Evolutionary conservation across 23 red algal species (phyloP).

Genomic region (Cyanidiococcus yangmingshanensis): DNA sequence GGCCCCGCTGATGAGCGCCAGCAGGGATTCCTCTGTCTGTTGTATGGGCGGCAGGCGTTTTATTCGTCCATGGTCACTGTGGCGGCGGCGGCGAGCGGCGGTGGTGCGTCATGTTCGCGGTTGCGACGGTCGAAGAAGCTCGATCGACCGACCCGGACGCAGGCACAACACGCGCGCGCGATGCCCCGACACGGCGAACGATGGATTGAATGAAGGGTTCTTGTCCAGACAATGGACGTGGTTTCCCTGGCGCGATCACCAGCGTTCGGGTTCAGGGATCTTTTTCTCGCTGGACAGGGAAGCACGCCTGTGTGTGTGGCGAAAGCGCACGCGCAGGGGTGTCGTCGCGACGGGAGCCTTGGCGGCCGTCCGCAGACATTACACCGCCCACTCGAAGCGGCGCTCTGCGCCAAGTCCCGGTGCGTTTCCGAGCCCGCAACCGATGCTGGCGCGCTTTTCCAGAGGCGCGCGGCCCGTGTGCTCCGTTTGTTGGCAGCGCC

Average conservation of each 20-base stretch:
- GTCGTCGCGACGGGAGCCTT: constrained; percentile 1
- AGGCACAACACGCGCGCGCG: neutral
- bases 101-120: neutral
- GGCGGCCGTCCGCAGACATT: neutral
- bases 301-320: neutral
- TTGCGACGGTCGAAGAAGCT: neutral
- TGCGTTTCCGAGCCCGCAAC: no score
- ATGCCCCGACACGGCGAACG: no score
- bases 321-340: neutral
- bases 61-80: neutral
- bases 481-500: neutral
- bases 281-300: neutral
- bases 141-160: neutral
- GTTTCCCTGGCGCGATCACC: neutral
- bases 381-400: neutral
- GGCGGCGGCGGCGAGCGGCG: neutral
- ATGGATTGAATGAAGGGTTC: no score
- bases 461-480: neutral
- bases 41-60: no score
- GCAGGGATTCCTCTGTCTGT: no score
- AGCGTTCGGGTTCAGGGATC: neutral
- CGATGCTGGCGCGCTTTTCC: no score
- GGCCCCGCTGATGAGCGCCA: no score
- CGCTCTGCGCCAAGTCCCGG: neutral
- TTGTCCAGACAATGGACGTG: no score